These are phyloP conservation scores for Mortierella sp. DNA, from an alignment of 371 early-diverging fungal genomes.

Conservation along the genomic window DNA sequence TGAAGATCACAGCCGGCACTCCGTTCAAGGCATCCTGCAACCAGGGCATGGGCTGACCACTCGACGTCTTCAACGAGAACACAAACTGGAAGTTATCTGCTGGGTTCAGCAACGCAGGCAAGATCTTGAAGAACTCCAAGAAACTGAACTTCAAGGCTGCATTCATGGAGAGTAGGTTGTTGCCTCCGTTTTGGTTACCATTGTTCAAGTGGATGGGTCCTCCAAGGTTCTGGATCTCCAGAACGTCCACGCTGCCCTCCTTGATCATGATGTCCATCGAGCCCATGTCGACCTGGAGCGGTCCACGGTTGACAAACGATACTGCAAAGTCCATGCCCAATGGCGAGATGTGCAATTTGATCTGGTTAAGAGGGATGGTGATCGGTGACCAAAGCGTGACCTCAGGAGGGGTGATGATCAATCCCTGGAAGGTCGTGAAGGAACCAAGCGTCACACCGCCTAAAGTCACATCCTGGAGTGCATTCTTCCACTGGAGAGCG, in stretches of 20 bases:
- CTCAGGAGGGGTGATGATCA: slow-evolving; percentile 43
- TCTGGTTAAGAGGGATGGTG: slow-evolving; percentile 19
- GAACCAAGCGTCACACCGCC: slow-evolving; percentile 37
- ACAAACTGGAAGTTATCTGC: slow-evolving; percentile 23
- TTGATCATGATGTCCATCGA: slow-evolving; percentile 32
- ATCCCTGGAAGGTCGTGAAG: slow-evolving; percentile 27
- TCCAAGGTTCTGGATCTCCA: slow-evolving; percentile 37
- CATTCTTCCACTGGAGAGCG: slow-evolving; percentile 47
- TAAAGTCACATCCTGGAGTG: slow-evolving; percentile 45
- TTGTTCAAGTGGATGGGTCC: slow-evolving; percentile 44
- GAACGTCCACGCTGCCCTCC: slow-evolving; percentile 3
- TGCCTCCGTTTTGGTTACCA: slow-evolving; percentile 47
- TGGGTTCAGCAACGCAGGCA: slow-evolving; percentile 25
- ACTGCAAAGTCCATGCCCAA: slow-evolving; percentile 40
- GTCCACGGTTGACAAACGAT: slow-evolving; percentile 35
- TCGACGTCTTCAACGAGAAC: slow-evolving; percentile 33
- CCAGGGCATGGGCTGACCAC: slow-evolving; percentile 58
- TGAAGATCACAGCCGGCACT: slow-evolving; percentile 23
- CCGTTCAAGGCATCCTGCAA: slow-evolving; percentile 57
- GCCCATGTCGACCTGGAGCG: slow-evolving; percentile 51
- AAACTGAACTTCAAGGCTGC: slow-evolving; percentile 35
- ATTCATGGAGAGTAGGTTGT: slow-evolving; percentile 25
- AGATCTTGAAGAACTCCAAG: slow-evolving; percentile 23
- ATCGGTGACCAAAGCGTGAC: slow-evolving; percentile 52
- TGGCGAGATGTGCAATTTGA: slow-evolving; percentile 33